Evolutionary conservation across 257 asterid species (phyloP).

Genomic region (Galeopsis tetrahit): DNA sequence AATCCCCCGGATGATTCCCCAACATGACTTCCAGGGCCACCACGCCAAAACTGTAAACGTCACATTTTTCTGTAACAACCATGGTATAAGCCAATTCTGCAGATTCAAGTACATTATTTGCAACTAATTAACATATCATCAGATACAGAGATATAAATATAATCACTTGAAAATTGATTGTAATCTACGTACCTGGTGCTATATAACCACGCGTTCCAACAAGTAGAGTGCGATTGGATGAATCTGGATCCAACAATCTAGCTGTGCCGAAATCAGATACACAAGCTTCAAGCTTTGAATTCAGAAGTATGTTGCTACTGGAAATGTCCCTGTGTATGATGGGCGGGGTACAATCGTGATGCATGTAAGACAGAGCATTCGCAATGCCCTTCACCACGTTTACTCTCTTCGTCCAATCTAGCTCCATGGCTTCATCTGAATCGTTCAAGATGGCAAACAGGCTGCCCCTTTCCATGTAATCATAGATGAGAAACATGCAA

Average conservation of each 20-base stretch:
- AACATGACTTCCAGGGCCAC: conserved; percentile 35
- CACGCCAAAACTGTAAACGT: conserved; percentile 40
- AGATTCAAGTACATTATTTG: neutral
- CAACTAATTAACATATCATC: too few species aligned
- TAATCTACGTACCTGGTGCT: conserved; percentile 35
- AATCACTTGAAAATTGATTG: too few species aligned
- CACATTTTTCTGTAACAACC: conserved; percentile 39
- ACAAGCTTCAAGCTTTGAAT: conserved; percentile 30
- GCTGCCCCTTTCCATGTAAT: conserved; percentile 38
- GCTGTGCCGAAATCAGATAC: conserved; percentile 37
- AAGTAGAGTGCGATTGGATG: conserved; percentile 28
- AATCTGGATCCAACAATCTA: conserved; percentile 35
- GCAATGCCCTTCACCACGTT: conserved; percentile 29
- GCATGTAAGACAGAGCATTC: conserved; percentile 27
- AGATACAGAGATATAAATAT: too few species aligned
- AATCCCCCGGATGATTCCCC: conserved; percentile 37
- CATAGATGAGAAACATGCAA: conserved; percentile 28
- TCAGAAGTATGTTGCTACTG: conserved; percentile 33
- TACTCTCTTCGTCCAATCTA: conserved; percentile 31
- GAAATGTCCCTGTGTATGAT: conserved; percentile 37
- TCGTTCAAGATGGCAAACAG: conserved; percentile 7
- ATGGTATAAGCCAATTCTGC: conserved; percentile 40
- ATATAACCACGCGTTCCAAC: conserved; percentile 38
- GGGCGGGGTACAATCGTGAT: conserved; percentile 34
- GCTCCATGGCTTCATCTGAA: neutral